phyloP scores from a whole-genome alignment of 345 rosid species.

The Populus alba region DNA sequence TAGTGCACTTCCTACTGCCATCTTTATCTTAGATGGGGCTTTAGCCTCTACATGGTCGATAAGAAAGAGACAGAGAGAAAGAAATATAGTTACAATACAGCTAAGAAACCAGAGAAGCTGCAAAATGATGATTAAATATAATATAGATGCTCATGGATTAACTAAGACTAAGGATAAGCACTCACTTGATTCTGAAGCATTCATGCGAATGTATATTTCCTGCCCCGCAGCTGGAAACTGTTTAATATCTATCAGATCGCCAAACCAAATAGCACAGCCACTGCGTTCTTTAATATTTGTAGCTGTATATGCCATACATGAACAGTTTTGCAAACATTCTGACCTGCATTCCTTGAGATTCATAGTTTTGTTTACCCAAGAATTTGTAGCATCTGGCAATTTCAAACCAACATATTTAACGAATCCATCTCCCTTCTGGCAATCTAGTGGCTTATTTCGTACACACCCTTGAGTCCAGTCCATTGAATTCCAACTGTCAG shows the following conservation, averaged over 20 bases:
- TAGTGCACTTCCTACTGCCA: not conserved
- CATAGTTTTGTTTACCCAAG: constrained; percentile 10
- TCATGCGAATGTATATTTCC: constrained; percentile 12
- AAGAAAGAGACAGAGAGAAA: no score
- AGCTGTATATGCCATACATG: constrained; percentile 13
- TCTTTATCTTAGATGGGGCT: not conserved
- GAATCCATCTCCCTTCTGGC: constrained; percentile 13
- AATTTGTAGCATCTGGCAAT: constrained; percentile 12
- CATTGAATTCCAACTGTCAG: not conserved
- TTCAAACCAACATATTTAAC: not conserved
- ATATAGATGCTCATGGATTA: not conserved
- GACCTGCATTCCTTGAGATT: constrained; percentile 7
- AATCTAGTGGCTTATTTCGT: not conserved
- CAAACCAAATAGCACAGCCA: constrained; percentile 19
- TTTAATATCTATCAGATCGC: constrained; percentile 13
- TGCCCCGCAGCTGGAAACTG: not conserved
- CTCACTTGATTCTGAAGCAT: constrained; percentile 7
- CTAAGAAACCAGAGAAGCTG: not conserved
- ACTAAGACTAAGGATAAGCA: not conserved
- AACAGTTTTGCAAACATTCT: constrained; percentile 14
- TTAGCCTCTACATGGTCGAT: not conserved
- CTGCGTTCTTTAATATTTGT: not conserved
- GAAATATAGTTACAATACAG: not conserved
- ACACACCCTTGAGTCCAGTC: constrained; percentile 20
- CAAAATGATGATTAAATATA: not conserved